These are phyloP conservation scores for Tuber melanosporum DNA, from an alignment of 495 filamentous ascomycete genomes.

Conservation along the genomic window DNA sequence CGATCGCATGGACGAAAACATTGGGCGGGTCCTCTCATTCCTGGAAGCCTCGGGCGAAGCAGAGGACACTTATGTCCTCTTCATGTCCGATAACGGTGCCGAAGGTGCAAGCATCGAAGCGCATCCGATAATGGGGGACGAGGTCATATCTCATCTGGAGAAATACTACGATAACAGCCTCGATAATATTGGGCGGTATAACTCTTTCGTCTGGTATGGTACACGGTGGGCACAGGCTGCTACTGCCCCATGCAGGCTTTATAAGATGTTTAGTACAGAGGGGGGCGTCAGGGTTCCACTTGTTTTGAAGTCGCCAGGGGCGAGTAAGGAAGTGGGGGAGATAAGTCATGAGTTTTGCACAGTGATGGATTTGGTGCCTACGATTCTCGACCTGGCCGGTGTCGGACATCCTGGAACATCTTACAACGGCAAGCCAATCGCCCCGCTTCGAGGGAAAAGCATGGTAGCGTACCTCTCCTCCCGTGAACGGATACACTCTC, in stretches of 20 bases:
- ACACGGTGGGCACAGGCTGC: slow-evolving; percentile 60
- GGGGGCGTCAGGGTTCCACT: slow-evolving; percentile 55
- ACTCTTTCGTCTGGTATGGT: slow-evolving; percentile 62
- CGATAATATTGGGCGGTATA: slow-evolving; percentile 56
- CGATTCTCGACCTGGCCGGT: slow-evolving; percentile 57
- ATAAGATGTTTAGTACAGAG: slow-evolving; percentile 59
- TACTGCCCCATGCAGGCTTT: slow-evolving; percentile 57
- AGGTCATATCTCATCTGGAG: slow-evolving; percentile 50
- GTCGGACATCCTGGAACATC: slow-evolving; percentile 53
- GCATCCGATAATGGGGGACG: slow-evolving; percentile 49
- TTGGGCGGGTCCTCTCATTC: slow-evolving; percentile 55
- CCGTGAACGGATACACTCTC: slow-evolving; percentile 21
- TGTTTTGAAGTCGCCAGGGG: slow-evolving; percentile 31
- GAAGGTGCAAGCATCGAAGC: slow-evolving; percentile 58
- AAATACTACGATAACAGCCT: slow-evolving; percentile 59
- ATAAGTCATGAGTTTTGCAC: slow-evolving; percentile 56
- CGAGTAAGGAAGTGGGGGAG: slow-evolving; percentile 26
- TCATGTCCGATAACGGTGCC: slow-evolving; percentile 62
- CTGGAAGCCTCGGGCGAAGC: slow-evolving; percentile 53
- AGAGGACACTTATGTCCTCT: slow-evolving; percentile 59
- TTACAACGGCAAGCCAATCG: slow-evolving; percentile 55
- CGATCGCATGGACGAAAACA: slow-evolving; percentile 56
- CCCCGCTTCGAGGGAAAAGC: slow-evolving; percentile 53
- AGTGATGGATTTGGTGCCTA: slow-evolving; percentile 60
- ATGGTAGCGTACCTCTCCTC: slow-evolving; percentile 9